Percentiles rank a stretch among this genome's conserved stretches.
phyloP scores from a whole-genome alignment of 345 rosid genomes.

The Durio zibethinus region DNA sequence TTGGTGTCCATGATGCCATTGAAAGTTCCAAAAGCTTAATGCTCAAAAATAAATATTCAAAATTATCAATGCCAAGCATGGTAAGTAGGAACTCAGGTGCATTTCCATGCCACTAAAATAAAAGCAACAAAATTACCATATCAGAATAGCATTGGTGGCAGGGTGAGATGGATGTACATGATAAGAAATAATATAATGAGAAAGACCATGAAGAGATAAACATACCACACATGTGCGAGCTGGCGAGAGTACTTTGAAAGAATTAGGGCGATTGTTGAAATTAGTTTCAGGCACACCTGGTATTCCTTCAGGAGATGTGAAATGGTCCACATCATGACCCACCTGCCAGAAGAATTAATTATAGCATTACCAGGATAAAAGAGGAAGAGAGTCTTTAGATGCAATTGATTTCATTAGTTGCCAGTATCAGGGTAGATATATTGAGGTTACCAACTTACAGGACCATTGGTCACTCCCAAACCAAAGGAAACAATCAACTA shows the following conservation, averaged over 20 bases:
- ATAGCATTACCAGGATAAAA: slow-evolving; percentile 1
- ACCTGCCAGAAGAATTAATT: slow-evolving; percentile 42
- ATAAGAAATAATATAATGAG: too few relatives aligned
- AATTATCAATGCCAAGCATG: background rate
- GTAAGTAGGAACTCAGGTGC: background rate
- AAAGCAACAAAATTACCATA: background rate
- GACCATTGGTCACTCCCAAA: background rate
- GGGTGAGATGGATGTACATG: background rate
- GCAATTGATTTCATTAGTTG: slow-evolving; percentile 10
- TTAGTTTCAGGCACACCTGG: slow-evolving; percentile 80
- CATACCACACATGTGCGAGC: slow-evolving; percentile 66
- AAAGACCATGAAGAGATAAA: too few relatives aligned
- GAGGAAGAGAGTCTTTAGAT: slow-evolving; percentile 1
- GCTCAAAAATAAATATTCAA: background rate
- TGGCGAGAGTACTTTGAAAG: slow-evolving; percentile 64
- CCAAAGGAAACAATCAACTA: background rate
- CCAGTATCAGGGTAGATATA: background rate
- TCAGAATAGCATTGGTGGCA: background rate
- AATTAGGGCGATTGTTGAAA: slow-evolving; percentile 76
- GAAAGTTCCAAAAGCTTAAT: background rate
- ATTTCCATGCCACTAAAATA: background rate
- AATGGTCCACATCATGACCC: slow-evolving; percentile 62
- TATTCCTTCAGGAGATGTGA: slow-evolving; percentile 67
- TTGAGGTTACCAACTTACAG: background rate
- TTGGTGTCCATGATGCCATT: background rate